Conservation (phyloP, 176 grass and related monocot species). For the Raddia distichophylla region DNA sequence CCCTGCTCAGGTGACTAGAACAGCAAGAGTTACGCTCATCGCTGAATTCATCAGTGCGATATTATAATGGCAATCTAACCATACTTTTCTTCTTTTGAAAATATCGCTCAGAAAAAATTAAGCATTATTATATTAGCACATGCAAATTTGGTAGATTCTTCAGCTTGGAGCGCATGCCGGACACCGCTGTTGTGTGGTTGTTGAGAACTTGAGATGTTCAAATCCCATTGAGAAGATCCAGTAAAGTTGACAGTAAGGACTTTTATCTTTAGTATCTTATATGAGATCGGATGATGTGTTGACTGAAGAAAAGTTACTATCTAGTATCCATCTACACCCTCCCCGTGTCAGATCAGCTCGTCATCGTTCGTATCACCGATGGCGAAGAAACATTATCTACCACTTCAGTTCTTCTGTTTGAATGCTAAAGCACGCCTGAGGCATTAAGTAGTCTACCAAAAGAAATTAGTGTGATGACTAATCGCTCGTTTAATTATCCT, state of each 20-base stretch:
- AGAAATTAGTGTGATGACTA: neutral
- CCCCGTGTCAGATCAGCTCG: neutral
- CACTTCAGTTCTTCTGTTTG: neutral
- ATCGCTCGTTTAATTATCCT: neutral
- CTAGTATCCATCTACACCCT: neutral
- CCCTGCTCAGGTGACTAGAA: too few species aligned
- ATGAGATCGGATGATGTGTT: neutral
- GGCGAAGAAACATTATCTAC: neutral
- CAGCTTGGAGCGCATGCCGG: neutral
- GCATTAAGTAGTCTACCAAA: neutral
- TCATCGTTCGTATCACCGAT: neutral
- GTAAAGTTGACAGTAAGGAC: neutral
- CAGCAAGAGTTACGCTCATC: too few species aligned
- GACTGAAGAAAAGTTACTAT: neutral
- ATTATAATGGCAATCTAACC: neutral
- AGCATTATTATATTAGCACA: neutral
- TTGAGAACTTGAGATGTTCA: conserved; percentile 6
- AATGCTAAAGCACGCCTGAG: neutral
- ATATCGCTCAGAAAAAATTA: neutral
- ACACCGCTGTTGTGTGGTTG: conserved; percentile 20
- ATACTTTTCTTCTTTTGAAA: neutral
- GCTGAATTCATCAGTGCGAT: neutral
- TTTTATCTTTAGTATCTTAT: too few species aligned
- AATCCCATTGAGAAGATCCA: neutral
- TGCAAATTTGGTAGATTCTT: neutral